phyloP scores from a whole-genome alignment of 441 rosid species.

The Bocquillonia castaneifolia region DNA sequence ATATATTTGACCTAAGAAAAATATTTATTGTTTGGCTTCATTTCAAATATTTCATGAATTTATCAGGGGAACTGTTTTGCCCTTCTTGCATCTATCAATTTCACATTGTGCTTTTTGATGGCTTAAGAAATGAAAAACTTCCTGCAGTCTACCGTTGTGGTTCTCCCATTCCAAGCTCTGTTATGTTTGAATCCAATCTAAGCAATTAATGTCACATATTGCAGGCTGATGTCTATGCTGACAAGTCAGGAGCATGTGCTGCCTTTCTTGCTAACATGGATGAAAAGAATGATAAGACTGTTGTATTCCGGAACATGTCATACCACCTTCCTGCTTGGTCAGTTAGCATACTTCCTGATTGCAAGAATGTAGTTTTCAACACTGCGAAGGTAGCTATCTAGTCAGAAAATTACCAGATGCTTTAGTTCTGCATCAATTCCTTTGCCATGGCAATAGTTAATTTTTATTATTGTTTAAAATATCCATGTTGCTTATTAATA shows the following conservation, averaged over 20 bases:
- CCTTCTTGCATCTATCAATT: background rate
- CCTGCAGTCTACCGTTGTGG: background rate
- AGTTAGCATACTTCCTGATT: conserved; percentile 90
- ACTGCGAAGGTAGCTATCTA: conserved; percentile 76
- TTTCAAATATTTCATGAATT: background rate
- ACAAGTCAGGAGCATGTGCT: conserved; percentile 67
- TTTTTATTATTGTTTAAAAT: background rate
- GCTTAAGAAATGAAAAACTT: background rate
- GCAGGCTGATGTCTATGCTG: conserved; percentile 79
- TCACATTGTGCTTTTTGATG: background rate
- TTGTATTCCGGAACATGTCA: conserved; percentile 52
- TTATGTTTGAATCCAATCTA: background rate
- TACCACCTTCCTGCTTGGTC: conserved; percentile 95
- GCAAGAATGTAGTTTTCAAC: conserved; percentile 76
- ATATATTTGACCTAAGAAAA: background rate
- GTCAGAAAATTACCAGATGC: conserved; percentile 4
- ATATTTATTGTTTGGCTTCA: conserved; percentile 1
- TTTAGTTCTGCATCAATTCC: background rate
- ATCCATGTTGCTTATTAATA: background rate
- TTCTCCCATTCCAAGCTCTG: conserved; percentile 7
- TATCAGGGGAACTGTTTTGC: background rate
- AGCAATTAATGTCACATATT: conserved; percentile 11
- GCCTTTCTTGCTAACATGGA: conserved; percentile 84
- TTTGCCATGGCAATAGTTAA: background rate
- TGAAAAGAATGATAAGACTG: conserved; percentile 61